Conservation (phyloP, 1,139 yeast genomes). For the Debaryomyces fabryi region DNA sequence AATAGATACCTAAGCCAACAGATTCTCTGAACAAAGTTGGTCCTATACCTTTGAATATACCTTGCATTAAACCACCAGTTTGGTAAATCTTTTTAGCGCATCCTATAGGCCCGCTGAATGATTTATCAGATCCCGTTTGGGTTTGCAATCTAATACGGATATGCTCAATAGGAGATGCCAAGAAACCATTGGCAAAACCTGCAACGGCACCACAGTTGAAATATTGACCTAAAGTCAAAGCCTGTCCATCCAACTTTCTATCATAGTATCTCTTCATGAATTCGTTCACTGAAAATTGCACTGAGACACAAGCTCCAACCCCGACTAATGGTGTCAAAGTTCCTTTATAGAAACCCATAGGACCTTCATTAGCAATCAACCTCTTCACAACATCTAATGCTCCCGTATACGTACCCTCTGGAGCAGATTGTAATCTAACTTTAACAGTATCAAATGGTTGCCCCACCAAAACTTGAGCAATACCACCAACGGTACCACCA, state of each 20-base stretch:
- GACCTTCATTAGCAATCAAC: slow-evolving; percentile 74
- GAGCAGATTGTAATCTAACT: slow-evolving; percentile 85
- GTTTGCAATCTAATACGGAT: slow-evolving; percentile 89
- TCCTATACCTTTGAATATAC: slow-evolving; percentile 73
- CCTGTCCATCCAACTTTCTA: slow-evolving; percentile 41
- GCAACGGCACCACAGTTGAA: slow-evolving; percentile 85
- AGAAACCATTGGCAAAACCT: slow-evolving; percentile 83
- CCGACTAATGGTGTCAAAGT: slow-evolving; percentile 84
- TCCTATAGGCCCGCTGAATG: slow-evolving; percentile 77
- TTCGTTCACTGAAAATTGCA: slow-evolving; percentile 83
- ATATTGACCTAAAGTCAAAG: slow-evolving; percentile 57
- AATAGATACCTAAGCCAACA: slow-evolving; percentile 86
- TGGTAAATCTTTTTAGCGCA: slow-evolving; percentile 63
- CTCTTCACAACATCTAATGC: slow-evolving; percentile 76
- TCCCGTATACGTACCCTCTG: slow-evolving; percentile 72
- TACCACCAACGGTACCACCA: slow-evolving; percentile 93
- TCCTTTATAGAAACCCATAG: slow-evolving; percentile 84
- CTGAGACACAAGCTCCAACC: slow-evolving; percentile 91
- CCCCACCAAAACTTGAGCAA: slow-evolving; percentile 92
- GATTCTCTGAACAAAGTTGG: slow-evolving; percentile 86
- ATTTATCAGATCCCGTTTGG: slow-evolving; percentile 55
- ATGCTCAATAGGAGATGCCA: slow-evolving; percentile 93
- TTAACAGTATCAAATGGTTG: slow-evolving; percentile 96
- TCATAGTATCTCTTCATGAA: slow-evolving; percentile 81
- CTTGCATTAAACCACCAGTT: slow-evolving; percentile 55